Percentiles rank a stretch among this genome's conserved stretches.
Conservation (phyloP, 2,329 filamentous ascomycete genomes). For the Curvularia spicifera region DNA sequence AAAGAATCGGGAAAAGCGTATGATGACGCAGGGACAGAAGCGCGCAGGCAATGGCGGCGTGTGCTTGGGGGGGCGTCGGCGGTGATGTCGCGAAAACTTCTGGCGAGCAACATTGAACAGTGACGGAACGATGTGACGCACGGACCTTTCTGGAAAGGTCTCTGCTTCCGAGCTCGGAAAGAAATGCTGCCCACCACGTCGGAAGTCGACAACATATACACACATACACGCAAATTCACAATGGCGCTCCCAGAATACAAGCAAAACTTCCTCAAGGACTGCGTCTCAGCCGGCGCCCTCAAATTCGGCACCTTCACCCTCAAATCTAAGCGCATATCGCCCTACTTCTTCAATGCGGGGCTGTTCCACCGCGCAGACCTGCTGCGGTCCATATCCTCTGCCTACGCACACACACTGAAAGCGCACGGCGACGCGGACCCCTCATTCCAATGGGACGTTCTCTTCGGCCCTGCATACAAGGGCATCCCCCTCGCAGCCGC, state of each 20-base stretch:
- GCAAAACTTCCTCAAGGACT: conserved; percentile 72
- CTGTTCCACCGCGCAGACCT: conserved; percentile 84
- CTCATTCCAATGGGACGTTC: conserved; percentile 74
- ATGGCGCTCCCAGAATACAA: conserved; percentile 58
- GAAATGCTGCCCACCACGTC: conserved; percentile 15
- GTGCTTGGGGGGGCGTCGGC: conserved; percentile 21
- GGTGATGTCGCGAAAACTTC: conserved; percentile 43
- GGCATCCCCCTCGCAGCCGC: conserved; percentile 89
- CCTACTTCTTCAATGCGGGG: conserved; percentile 98
- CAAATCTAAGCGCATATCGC: conserved; percentile 88
- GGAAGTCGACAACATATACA: no score
- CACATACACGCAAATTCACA: no score
- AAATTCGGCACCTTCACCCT: conserved; percentile 86
- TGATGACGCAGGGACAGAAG: conserved; percentile 23
- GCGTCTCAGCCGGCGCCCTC: conserved; percentile 72
- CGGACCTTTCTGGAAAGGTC: conserved; percentile 31
- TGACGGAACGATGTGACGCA: conserved; percentile 31
- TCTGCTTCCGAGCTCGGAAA: conserved; percentile 43
- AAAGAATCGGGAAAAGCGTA: conserved; percentile 14
- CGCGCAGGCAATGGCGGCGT: conserved; percentile 39
- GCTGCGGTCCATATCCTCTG: conserved; percentile 76
- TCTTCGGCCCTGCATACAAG: conserved; percentile 97
- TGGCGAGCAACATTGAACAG: conserved; percentile 27
- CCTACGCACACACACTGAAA: conserved; percentile 73
- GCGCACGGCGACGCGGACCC: conserved; percentile 51